Conservation (phyloP, 1,284 basidiomycete species). For the Ceratobasidium sp. region DNA sequence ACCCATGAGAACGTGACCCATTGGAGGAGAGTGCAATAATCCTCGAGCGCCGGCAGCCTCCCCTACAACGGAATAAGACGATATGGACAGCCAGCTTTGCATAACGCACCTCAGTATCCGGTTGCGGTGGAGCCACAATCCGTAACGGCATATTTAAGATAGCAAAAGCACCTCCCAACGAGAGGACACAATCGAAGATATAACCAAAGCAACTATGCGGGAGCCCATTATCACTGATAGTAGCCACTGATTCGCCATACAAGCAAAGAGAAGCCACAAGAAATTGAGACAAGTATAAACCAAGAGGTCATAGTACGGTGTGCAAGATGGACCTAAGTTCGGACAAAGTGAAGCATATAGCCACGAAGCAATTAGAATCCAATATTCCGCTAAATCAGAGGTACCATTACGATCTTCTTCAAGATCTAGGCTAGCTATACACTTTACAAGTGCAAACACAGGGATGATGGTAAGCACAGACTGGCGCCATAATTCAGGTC, state of each 20-base stretch:
- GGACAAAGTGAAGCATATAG: conserved; percentile 17
- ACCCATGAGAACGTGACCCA: conserved; percentile 47
- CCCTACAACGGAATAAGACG: conserved; percentile 22
- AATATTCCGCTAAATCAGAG: too few relatives aligned
- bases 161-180: neutral
- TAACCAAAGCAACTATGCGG: neutral
- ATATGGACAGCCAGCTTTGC: neutral
- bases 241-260: too few relatives aligned
- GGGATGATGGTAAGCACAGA: too few relatives aligned
- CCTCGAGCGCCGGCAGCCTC: conserved; percentile 39
- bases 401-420: too few relatives aligned
- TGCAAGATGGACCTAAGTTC: neutral
- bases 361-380: conserved; percentile 8
- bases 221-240: too few relatives aligned
- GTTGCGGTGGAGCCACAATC: conserved; percentile 19
- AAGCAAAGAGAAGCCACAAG: conserved; percentile 4
- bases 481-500: too few relatives aligned
- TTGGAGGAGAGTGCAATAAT: conserved; percentile 33
- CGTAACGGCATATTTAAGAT: conserved; percentile 31
- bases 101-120: conserved; percentile 29
- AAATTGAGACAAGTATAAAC: conserved; percentile 2
- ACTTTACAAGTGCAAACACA: too few relatives aligned
- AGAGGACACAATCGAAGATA: neutral
- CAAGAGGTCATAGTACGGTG: conserved; percentile 19
- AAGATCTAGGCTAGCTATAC: too few relatives aligned